A percentile compares a stretch with the other conserved stretches of the same genome.
Conservation (phyloP, 2,329 filamentous ascomycete species). For the Thelonectria olida region DNA sequence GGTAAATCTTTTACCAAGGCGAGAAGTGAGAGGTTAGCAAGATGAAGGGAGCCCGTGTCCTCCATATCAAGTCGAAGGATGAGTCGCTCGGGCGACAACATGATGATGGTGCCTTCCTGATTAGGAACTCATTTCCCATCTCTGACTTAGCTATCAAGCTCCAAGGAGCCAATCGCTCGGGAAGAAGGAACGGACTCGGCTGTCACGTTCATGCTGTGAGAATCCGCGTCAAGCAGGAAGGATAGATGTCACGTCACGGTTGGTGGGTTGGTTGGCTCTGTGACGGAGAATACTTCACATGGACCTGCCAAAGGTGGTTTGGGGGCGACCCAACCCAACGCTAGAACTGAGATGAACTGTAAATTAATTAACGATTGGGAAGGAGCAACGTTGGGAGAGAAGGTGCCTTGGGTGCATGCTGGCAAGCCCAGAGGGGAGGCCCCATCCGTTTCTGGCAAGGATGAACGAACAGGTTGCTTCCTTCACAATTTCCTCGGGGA, state of each 20-base stretch:
- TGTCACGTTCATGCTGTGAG: neutral
- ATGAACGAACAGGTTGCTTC: constrained; percentile 2
- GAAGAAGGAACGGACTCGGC: neutral
- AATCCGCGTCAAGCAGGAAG: too few species aligned
- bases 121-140: neutral
- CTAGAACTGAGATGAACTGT: neutral
- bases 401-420: constrained; percentile 7
- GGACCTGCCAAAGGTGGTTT: neutral
- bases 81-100: too few species aligned
- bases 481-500: neutral
- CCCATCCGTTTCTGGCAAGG: constrained; percentile 15
- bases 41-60: too few species aligned
- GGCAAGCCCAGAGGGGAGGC: constrained; percentile 4
- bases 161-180: neutral
- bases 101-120: neutral
- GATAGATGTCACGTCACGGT: neutral
- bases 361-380: neutral
- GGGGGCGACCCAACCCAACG: neutral
- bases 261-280: neutral
- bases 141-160: too few species aligned
- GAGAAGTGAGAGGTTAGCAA: neutral
- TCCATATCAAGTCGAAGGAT: too few species aligned
- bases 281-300: neutral
- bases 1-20: neutral
- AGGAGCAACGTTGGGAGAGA: neutral